Evolutionary conservation across 305 asterid genomes (phyloP), one percentile per base, ranked within the genome.

Genomic region (Fraxinus angustifolia): DNA sequence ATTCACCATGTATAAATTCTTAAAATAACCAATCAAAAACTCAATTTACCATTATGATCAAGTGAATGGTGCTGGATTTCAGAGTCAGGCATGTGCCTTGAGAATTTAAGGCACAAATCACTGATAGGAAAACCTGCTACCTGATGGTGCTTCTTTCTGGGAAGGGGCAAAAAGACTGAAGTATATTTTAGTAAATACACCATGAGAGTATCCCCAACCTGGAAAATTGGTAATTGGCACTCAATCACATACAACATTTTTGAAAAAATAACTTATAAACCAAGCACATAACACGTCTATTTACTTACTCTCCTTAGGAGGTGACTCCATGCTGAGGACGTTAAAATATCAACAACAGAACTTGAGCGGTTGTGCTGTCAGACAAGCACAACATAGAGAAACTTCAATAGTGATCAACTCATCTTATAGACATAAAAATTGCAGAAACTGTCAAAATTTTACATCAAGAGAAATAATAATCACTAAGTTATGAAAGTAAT

Each of bases 201-300:
- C 97, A 94, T 91, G 79, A 94, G 86, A 89, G 81, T 83, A 83
- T 93, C 97, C 81, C 98, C 97, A 76, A 93, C 91, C 97, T 94
- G 87, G 86, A 79, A 11, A 78, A 78, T 53, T 79, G 58, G 67
- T 31, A 81, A 83, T 75, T 58, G 40, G 76, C 72, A 28, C 78
- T 73, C 28, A 75, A 68, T 76, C 82, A 79, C 78, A 62, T 28
- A 65, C 78, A 28, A 50, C 53, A 62, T 36, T 56, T 68, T 12
- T 17, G 5, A 68, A 28, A 28, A 26, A 26, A 28, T 65, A 65
- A 65, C 35, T 26, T 26, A 23, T 65, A 65, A 31, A 23, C 35
- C 14, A 26, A 60, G 70, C 83, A 56, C 8, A 79, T 80, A 74
- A 34, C 79, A 74, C 17, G 8, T 10, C 67, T 23, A 78, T 77